Percentiles rank a stretch among this genome's conserved stretches.
phyloP scores from a whole-genome alignment of 2,329 filamentous ascomycete species.

The Raffaelea deltoideospora region DNA sequence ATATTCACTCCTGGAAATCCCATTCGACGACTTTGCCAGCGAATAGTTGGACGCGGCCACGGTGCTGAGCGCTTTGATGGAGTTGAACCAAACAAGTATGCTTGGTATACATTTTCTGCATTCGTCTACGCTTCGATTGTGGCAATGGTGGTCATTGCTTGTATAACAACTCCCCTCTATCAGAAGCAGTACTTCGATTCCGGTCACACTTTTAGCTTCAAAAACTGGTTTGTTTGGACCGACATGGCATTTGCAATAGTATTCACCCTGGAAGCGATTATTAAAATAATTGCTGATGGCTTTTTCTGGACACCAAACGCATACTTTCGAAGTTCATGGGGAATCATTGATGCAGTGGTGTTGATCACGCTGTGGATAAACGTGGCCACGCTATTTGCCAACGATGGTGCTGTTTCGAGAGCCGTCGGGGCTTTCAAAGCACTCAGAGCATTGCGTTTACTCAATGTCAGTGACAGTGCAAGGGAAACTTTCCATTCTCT shows the following conservation, averaged over 20 bases:
- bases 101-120: slow-evolving; percentile 89
- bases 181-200: slow-evolving; percentile 70
- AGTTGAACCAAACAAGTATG: slow-evolving; percentile 69
- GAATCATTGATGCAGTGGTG: slow-evolving; percentile 84
- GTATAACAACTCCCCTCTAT: slow-evolving; percentile 85
- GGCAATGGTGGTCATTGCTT: slow-evolving; percentile 93
- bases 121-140: slow-evolving; percentile 91
- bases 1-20: slow-evolving; percentile 68
- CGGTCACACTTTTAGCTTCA: slow-evolving; percentile 39
- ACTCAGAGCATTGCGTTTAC: slow-evolving; percentile 70
- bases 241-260: slow-evolving; percentile 79
- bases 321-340: slow-evolving; percentile 93
- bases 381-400: slow-evolving; percentile 65
- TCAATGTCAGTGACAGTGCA: slow-evolving; percentile 93
- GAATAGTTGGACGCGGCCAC: slow-evolving; percentile 78
- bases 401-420: slow-evolving; percentile 73
- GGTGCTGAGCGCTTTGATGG: slow-evolving; percentile 80
- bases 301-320: slow-evolving; percentile 96
- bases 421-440: slow-evolving; percentile 96
- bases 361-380: slow-evolving; percentile 92
- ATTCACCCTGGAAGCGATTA: slow-evolving; percentile 71
- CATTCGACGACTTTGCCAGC: slow-evolving; percentile 70
- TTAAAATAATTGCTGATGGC: slow-evolving; percentile 91
- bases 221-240: slow-evolving; percentile 90
- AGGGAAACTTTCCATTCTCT: slow-evolving; percentile 94